Percentiles rank a stretch among this genome's conserved stretches.
These are phyloP conservation scores for Magnolia kwangsiensis DNA, from an alignment of 164 flowering plant genomes.

Conservation along the genomic window DNA sequence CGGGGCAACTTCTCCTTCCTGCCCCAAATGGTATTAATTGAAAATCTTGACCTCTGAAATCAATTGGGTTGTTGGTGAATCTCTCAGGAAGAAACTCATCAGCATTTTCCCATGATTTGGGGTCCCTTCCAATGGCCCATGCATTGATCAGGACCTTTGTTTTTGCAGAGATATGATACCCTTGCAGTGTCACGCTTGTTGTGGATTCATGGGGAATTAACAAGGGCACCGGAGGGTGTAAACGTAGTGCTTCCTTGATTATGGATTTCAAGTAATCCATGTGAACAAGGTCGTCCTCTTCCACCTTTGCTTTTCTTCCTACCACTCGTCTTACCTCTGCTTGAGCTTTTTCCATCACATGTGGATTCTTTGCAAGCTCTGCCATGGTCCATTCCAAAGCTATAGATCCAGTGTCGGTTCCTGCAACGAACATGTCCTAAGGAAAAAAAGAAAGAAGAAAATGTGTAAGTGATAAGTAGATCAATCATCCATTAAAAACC, in stretches of 20 bases:
- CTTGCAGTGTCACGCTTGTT: not conserved
- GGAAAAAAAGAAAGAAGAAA: not conserved
- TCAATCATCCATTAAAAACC: too few species aligned
- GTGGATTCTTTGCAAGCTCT: constrained; percentile 1
- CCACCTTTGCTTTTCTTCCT: not conserved
- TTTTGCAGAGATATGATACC: not conserved
- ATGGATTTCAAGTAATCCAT: not conserved
- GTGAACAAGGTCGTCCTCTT: not conserved
- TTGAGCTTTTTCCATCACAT: constrained; percentile 2
- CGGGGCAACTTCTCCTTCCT: constrained; percentile 10
- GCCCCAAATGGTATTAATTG: constrained; percentile 6
- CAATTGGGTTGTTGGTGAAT: not conserved
- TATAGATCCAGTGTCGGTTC: not conserved
- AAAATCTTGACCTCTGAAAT: constrained; percentile 3
- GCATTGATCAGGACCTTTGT: constrained; percentile 4
- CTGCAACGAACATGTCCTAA: constrained; percentile 6
- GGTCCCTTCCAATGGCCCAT: constrained; percentile 1
- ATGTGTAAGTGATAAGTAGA: too few species aligned
- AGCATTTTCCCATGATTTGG: not conserved
- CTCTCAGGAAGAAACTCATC: constrained; percentile 7
- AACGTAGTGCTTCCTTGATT: not conserved
- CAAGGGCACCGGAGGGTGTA: constrained; percentile 2
- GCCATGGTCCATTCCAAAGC: constrained; percentile 5
- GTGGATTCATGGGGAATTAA: not conserved
- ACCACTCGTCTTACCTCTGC: not conserved